Evolutionary conservation across 176 grass and related monocot species (phyloP), one percentile per base, ranked within the genome.

Genomic region (Tillandsia leiboldiana): DNA sequence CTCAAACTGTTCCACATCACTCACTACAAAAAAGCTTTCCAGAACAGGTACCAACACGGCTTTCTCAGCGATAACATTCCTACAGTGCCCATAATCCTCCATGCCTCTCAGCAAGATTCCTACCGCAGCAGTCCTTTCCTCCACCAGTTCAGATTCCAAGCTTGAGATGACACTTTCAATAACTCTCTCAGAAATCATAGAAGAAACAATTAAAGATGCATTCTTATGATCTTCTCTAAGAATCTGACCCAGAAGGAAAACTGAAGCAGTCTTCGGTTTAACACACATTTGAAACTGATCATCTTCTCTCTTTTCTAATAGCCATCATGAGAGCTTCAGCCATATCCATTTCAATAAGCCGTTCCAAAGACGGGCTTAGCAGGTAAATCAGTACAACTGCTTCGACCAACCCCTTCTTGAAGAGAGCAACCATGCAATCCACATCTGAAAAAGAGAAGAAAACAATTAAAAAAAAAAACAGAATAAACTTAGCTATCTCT

Each of bases 381-480:
- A 90, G 73, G 66, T 72, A 83, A 61, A 90, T 78, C 73, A 90
- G 84, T 3, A 75, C 68, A 12, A 78, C 78, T 13, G 83, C 78
- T 63, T 86, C 88, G 0, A 80, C 18, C 15, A 90, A 70, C 0
- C 88, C 83, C 10, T 90, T 90, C 83, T 90, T 90, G 78, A 90
- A 90, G 3, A 90, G 80, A 1, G 83, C 88, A 4, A 81, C 83
- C 5, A 90, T 78, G 80, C 88, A 86, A 67, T 90, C 78, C 3
- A 90, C 77, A 82, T 86, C 88, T 68, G 80, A 64, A 65, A 66
- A 3, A 58, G 26, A 65, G 53, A 26, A 75, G 14, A 65, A 2
- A 64, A 13, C 1, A 73, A 50, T 1, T 20, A 63, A 11, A 0
- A 42, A 27, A 8, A 29, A 29, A 63, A 15, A 28, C 51, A 20